A percentile compares a stretch with the other conserved stretches of the same genome.
Evolutionary conservation across 2,329 filamentous ascomycete species (phyloP).

Genomic region (Oidium heveae): DNA sequence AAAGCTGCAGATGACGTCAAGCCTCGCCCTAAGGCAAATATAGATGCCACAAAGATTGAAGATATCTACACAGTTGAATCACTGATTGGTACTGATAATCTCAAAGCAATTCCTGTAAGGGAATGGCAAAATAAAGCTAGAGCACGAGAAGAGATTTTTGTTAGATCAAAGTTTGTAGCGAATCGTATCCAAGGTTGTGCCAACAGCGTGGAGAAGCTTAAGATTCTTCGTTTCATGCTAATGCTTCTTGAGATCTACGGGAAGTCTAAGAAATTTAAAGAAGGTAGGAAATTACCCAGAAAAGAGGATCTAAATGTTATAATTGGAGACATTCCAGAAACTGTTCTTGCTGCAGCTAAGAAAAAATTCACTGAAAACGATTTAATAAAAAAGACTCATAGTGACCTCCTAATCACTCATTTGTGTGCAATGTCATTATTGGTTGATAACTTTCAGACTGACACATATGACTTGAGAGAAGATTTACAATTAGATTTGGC

Average conservation of each 20-base stretch:
- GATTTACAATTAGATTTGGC: slow-evolving; percentile 50
- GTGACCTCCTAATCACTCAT: slow-evolving; percentile 48
- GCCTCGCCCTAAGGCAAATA: slow-evolving; percentile 46
- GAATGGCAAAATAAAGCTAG: slow-evolving; percentile 49
- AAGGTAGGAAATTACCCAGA: slow-evolving; percentile 25
- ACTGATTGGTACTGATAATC: slow-evolving; percentile 41
- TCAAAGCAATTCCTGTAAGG: slow-evolving; percentile 41
- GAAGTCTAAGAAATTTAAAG: slow-evolving; percentile 14
- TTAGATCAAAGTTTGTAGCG: slow-evolving; percentile 39
- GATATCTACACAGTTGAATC: slow-evolving; percentile 46
- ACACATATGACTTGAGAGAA: slow-evolving; percentile 41
- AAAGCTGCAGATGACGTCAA: slow-evolving; percentile 40
- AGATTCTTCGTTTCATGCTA: slow-evolving; percentile 33
- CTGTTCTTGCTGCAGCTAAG: slow-evolving; percentile 39
- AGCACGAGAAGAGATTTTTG: slow-evolving; percentile 27
- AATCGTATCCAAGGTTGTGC: slow-evolving; percentile 26
- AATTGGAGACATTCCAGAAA: slow-evolving; percentile 30
- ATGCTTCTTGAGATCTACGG: slow-evolving; percentile 30
- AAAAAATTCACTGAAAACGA: slow-evolving; percentile 41
- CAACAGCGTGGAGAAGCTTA: slow-evolving; percentile 27
- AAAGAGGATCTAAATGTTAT: slow-evolving; percentile 34
- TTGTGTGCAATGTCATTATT: slow-evolving; percentile 46
- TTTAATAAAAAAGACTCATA: slow-evolving; percentile 44
- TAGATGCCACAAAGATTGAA: slow-evolving; percentile 37
- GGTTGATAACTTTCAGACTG: slow-evolving; percentile 47